Evolutionary conservation across 2,329 filamentous ascomycete species (phyloP).

Genomic region (Colletotrichum tabaci): DNA sequence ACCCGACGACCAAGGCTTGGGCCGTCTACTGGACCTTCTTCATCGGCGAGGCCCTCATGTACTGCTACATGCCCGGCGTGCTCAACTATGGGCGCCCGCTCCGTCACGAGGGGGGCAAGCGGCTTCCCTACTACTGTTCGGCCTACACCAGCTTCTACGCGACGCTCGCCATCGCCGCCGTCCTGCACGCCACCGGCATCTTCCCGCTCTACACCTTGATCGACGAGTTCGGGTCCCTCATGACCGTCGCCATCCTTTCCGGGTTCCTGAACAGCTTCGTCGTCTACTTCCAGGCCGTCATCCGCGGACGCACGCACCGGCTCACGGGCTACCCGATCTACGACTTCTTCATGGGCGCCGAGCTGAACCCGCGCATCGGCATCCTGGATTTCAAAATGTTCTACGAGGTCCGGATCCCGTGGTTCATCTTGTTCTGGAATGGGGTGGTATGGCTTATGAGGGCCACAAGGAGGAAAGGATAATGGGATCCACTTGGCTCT

Average conservation of each 20-base stretch:
- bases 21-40: slow-evolving; percentile 88
- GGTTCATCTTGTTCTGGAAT: slow-evolving; percentile 87
- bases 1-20: slow-evolving; percentile 82
- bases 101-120: slow-evolving; percentile 80
- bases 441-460: too few species aligned
- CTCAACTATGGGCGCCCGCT: slow-evolving; percentile 85
- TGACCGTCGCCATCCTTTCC: slow-evolving; percentile 87
- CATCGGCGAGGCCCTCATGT: slow-evolving; percentile 80
- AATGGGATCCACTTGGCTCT: too few species aligned
- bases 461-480: too few species aligned
- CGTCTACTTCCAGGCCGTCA: slow-evolving; percentile 82
- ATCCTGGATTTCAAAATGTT: slow-evolving; percentile 95
- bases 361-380: slow-evolving; percentile 86
- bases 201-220: slow-evolving; percentile 88
- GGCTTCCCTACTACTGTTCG: slow-evolving; percentile 88
- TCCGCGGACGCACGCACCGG: slow-evolving; percentile 64
- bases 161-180: slow-evolving; percentile 75
- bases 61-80: slow-evolving; percentile 83
- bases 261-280: slow-evolving; percentile 81
- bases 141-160: slow-evolving; percentile 83
- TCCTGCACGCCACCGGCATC: slow-evolving; percentile 79
- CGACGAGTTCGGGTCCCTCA: slow-evolving; percentile 87
- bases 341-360: slow-evolving; percentile 93
- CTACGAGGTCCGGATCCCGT: slow-evolving; percentile 88
- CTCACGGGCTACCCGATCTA: slow-evolving; percentile 76